phyloP scores from a whole-genome alignment of 2,329 filamentous ascomycete genomes.

The Xylaria sp. region DNA sequence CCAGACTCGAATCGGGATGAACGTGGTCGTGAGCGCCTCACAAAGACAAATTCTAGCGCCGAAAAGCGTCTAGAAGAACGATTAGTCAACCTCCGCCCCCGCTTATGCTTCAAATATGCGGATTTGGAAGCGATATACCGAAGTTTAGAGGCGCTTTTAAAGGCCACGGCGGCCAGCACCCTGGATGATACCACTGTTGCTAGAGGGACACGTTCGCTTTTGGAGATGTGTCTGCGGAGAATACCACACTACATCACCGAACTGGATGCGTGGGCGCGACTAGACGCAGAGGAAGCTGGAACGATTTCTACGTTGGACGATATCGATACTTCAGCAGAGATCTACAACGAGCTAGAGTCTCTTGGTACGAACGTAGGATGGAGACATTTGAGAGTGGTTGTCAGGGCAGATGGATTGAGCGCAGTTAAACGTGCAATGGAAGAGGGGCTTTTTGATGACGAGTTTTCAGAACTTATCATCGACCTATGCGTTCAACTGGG shows the following conservation, averaged over 20 bases:
- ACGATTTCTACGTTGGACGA: slow-evolving; percentile 51
- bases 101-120: slow-evolving; percentile 47
- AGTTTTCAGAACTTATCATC: slow-evolving; percentile 56
- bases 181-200: slow-evolving; percentile 22
- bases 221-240: slow-evolving; percentile 61
- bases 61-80: slow-evolving; percentile 49
- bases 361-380: slow-evolving; percentile 58
- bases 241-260: slow-evolving; percentile 60
- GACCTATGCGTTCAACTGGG: slow-evolving; percentile 54
- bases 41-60: slow-evolving; percentile 26
- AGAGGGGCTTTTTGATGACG: slow-evolving; percentile 55
- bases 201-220: slow-evolving; percentile 55
- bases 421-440: slow-evolving; percentile 56
- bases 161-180: slow-evolving; percentile 50
- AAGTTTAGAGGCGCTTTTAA: slow-evolving; percentile 58
- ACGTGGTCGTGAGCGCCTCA: slow-evolving; percentile 25
- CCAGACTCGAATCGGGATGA: slow-evolving; percentile 10
- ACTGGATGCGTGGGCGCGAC: slow-evolving; percentile 57
- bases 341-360: slow-evolving; percentile 62
- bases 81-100: slow-evolving; percentile 51
- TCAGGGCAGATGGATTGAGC: slow-evolving; percentile 59
- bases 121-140: slow-evolving; percentile 60
- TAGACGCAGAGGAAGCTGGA: slow-evolving; percentile 54
- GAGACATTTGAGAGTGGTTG: slow-evolving; percentile 58
- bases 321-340: slow-evolving; percentile 55